Evolutionary conservation across 2,329 filamentous ascomycete species (phyloP), one percentile per base, ranked within the genome.

Genomic region (Cladophialophora chaetospira): DNA sequence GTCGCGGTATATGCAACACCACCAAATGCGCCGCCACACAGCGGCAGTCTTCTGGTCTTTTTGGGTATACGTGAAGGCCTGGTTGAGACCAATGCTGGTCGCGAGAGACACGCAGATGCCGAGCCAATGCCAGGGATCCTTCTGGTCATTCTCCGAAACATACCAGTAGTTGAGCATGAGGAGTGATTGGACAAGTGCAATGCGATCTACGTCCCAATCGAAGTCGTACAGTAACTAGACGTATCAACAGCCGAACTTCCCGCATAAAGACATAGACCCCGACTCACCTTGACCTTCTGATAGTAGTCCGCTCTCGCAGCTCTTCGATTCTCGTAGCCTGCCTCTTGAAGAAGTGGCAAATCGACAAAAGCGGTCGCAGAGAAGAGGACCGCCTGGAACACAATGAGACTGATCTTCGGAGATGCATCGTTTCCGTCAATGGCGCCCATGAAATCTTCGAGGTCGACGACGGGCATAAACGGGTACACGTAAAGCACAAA

Each of bases 71-170:
- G 96, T 89, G 29, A 52, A 47, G 25, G 36, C 35, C 60, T 91
- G 88, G 72, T 97, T 91, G 17, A 97, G 80, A 4, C 92, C 92
- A 63, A 97, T 96, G 11, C 91, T 96, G 72, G 96, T 91, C 50
- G 91, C 92, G 42, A 97, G 79, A 9, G 91, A 96, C 57, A 96
- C 89, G 43, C 91, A 92, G 36, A 96, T 89, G n/a, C 92, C 93
- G 88, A 96, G 96, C 92, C 92, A 97, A 70, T 97, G 92, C 89
- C 93, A 96, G 43, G 92, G 97, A 71, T 97, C 93, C 72, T 97
- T 97, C 71, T 96, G 91, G 71, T 97, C 92, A 73, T 97, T 91
- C 0, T 92, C 92, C 5, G 91, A 96, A 73, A 96, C 92, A 71
- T 97, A 97, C 88, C 93, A 97, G 72, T 96, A 96, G 3, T 91